Percentiles rank a stretch among this genome's conserved stretches.
These are phyloP conservation scores for Triticum urartu DNA, from an alignment of 176 grass and related monocot species.

Conservation along the genomic window DNA sequence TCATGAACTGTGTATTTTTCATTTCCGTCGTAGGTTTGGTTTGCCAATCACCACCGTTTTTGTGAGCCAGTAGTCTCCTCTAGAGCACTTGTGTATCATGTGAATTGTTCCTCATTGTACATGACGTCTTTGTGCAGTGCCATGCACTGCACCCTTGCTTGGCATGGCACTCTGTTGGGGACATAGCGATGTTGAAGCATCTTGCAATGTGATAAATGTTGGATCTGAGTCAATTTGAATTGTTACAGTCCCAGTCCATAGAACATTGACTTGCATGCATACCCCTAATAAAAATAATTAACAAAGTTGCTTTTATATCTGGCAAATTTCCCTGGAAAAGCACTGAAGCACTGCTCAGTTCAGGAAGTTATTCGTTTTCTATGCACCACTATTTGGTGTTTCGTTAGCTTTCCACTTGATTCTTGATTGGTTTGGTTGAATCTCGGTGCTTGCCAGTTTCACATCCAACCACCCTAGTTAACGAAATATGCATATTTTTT, in stretches of 20 bases:
- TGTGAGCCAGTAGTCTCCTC: not conserved
- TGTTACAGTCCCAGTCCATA: not conserved
- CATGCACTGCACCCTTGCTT: not conserved
- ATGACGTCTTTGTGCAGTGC: not conserved
- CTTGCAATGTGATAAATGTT: not conserved
- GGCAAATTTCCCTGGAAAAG: not conserved
- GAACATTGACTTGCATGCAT: not conserved
- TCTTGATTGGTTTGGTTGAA: not conserved
- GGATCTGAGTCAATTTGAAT: not conserved
- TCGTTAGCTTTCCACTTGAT: not conserved
- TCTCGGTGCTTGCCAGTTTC: constrained; percentile 1
- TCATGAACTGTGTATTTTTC: not conserved
- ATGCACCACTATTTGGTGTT: not conserved
- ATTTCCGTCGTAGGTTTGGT: not conserved
- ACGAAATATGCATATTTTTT: not conserved
- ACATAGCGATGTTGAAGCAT: not conserved
- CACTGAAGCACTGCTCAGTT: not conserved
- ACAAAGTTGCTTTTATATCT: not conserved
- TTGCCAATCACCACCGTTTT: not conserved
- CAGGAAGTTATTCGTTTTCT: not conserved
- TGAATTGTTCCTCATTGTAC: not conserved
- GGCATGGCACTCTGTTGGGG: not conserved
- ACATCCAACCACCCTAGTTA: not conserved
- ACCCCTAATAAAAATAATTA: not conserved
- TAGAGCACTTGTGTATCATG: not conserved